Conservation (phyloP, 1,284 basidiomycete species). For the Marasmius oreades region DNA sequence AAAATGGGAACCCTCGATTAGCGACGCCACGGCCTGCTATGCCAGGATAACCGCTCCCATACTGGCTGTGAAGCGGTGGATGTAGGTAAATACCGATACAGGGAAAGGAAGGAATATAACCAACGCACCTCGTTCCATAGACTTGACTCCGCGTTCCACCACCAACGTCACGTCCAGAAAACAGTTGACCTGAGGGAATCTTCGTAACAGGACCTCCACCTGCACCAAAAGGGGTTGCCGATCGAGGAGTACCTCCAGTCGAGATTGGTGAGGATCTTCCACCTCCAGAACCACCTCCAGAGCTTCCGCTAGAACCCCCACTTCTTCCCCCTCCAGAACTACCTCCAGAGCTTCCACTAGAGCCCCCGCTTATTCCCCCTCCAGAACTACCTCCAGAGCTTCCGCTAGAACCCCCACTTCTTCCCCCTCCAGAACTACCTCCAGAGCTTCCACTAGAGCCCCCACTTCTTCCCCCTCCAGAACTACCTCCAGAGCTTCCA, state of each 20-base stretch:
- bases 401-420: neutral
- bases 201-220: slow-evolving; percentile 28
- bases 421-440: too few species aligned
- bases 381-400: neutral
- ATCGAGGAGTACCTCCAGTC: slow-evolving; percentile 19
- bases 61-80: slow-evolving; percentile 32
- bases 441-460: slow-evolving; percentile 5
- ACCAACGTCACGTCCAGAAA: slow-evolving; percentile 31
- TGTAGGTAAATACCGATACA: neutral
- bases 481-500: neutral
- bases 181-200: slow-evolving; percentile 32
- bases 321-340: slow-evolving; percentile 15
- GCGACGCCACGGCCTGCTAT: slow-evolving; percentile 37
- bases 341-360: slow-evolving; percentile 22
- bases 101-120: neutral
- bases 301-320: neutral
- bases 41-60: slow-evolving; percentile 60
- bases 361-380: slow-evolving; percentile 17
- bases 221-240: slow-evolving; percentile 24
- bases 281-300: slow-evolving; percentile 7
- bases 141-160: slow-evolving; percentile 35
- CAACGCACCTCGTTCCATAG: slow-evolving; percentile 30
- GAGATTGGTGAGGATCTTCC: slow-evolving; percentile 8
- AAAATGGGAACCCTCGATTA: slow-evolving; percentile 49
- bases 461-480: slow-evolving; percentile 5